Base-by-base conservation (phyloP, 192 early-diverging fungal genomes). In the Nowakowskiella sp. region DNA sequence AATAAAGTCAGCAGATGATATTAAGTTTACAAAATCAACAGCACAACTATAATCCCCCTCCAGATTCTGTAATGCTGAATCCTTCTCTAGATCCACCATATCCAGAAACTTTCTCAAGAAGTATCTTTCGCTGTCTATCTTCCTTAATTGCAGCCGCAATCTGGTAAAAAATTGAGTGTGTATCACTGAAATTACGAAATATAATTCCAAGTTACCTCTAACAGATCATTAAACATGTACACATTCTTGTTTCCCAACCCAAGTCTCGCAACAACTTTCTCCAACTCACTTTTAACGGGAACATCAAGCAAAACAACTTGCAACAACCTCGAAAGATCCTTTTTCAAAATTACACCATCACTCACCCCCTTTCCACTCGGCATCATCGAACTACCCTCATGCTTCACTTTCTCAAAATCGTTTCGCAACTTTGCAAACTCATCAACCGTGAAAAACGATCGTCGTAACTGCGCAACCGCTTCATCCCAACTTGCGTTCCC, bases 351-450 rank as follows among this genome's bases (percentile, higher is more conserved):
- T 13, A 39, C 36, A 13, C 36, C 36, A 39, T 13, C 19, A 13
- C 9, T 4, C n/a, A 2, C 23, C 51, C 49, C 34, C 13, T 9
- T 22, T 43, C 4, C 44, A 16, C n/a, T 10, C 2, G 2, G 30
- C 23, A n/a, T 13, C 27, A 13, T 21, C 13, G 9, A 48, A 10
- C n/a, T n/a, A 10, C 16, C 55, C 24, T 9, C 13, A 34, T 57
- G 30, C 26, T 42, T n/a, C 7, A 53, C 26, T 28, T 9, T 7
- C 7, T 6, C 6, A 55, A 54, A 54, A 1, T 7, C 42, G 8
- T 6, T 31, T 8, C 50, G 21, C 25, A 2, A 54, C 50, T 9
- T 8, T 19, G 46, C 53, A 0, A 54, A 21, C 6, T 54, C 53
- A 5, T 54, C 2, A 8, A 16, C 23, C 24, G 50, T 51, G 5